Conservation (phyloP, 192 early-diverging fungal species). For the Backusella luteola region DNA sequence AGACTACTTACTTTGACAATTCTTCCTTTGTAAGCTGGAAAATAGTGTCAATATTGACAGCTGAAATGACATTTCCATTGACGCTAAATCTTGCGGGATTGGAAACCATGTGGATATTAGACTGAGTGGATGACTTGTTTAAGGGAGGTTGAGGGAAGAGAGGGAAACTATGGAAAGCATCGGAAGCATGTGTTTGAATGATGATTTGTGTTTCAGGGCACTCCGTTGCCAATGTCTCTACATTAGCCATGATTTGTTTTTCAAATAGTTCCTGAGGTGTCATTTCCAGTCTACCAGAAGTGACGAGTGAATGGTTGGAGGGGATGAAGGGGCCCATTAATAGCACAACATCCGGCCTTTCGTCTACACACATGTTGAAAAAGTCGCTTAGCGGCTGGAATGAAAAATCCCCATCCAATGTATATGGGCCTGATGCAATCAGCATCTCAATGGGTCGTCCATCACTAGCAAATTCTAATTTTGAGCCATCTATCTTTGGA, state of each 20-base stretch:
- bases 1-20: constrained; percentile 39
- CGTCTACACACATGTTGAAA: constrained; percentile 52
- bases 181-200: constrained; percentile 76
- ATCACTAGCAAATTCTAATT: neutral
- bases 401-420: constrained; percentile 70
- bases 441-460: constrained; percentile 53
- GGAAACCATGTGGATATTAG: constrained; percentile 7
- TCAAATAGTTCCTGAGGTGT: constrained; percentile 65
- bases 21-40: constrained; percentile 72
- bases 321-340: constrained; percentile 78
- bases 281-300: constrained; percentile 51
- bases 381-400: constrained; percentile 84
- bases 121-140: constrained; percentile 24
- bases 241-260: constrained; percentile 51
- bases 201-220: constrained; percentile 53
- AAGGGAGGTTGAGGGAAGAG: constrained; percentile 89
- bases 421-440: constrained; percentile 85
- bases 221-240: constrained; percentile 50
- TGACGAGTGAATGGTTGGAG: constrained; percentile 55
- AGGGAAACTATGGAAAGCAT: constrained; percentile 68
- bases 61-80: constrained; percentile 81
- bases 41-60: constrained; percentile 76
- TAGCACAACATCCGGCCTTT: constrained; percentile 79
- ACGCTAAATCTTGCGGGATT: constrained; percentile 86
- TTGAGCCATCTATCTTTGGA: constrained; percentile 13